Evolutionary conservation across 345 rosid genomes (phyloP).

Genomic region (Murraya koenigii): DNA sequence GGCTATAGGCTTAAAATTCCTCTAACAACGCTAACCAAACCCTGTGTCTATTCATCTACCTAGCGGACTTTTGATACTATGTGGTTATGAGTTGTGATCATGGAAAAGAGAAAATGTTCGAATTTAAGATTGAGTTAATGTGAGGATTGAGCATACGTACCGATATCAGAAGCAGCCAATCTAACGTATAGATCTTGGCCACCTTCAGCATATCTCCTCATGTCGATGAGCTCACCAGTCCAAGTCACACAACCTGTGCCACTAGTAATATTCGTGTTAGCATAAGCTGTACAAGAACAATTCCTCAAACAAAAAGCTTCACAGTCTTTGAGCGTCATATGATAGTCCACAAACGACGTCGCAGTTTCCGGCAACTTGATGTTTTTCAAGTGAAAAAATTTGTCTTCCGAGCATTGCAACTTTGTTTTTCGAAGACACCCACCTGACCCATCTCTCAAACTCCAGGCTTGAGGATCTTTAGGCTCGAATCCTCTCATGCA

Average conservation of each 20-base stretch:
- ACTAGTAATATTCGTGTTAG: constrained; percentile 25
- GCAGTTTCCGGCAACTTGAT: constrained; percentile 68
- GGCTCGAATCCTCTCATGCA: constrained; percentile 70
- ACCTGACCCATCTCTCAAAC: constrained; percentile 48
- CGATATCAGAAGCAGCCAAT: constrained; percentile 75
- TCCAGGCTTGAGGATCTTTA: constrained; percentile 53
- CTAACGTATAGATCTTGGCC: constrained; percentile 77
- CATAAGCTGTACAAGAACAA: constrained; percentile 50
- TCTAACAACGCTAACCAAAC: too few relatives aligned
- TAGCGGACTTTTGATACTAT: neutral
- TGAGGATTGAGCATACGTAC: constrained; percentile 32
- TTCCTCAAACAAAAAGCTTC: constrained; percentile 28
- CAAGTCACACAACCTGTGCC: constrained; percentile 47
- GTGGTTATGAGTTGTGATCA: neutral
- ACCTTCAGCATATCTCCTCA: constrained; percentile 41
- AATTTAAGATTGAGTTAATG: too few relatives aligned
- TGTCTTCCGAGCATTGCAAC: constrained; percentile 45
- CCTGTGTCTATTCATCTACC: neutral
- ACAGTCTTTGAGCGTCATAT: constrained; percentile 30
- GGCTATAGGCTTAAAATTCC: too few relatives aligned
- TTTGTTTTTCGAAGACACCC: constrained; percentile 65
- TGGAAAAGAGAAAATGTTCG: neutral
- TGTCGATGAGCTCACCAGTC: constrained; percentile 34
- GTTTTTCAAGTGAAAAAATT: constrained; percentile 50
- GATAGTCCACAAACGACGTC: constrained; percentile 39